Conservation (phyloP, 2,329 filamentous ascomycete genomes). For the Lachnellula arida region DNA sequence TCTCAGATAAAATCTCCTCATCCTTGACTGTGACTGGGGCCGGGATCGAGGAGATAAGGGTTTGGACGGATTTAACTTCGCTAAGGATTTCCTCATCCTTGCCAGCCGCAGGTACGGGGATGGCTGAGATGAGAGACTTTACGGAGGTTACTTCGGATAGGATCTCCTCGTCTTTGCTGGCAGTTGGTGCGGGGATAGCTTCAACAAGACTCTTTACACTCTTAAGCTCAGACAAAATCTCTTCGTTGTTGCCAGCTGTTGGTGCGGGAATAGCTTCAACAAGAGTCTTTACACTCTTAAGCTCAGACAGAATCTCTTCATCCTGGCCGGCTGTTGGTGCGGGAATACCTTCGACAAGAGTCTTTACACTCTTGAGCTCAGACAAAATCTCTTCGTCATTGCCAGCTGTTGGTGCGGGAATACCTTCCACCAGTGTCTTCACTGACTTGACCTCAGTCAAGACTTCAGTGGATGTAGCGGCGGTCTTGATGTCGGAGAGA, state of each 20-base stretch:
- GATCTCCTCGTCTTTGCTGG: slow-evolving; percentile 5
- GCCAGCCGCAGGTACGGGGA: not conserved
- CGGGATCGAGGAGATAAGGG: slow-evolving; percentile 3
- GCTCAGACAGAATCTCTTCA: too few species aligned
- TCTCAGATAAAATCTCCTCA: not conserved
- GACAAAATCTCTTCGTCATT: slow-evolving; percentile 6
- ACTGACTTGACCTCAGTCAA: slow-evolving; percentile 6
- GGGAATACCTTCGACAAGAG: slow-evolving; percentile 1
- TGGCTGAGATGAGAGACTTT: slow-evolving; percentile 1
- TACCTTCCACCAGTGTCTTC: slow-evolving; percentile 1
- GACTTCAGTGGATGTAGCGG: slow-evolving; percentile 8
- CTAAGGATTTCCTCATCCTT: slow-evolving; percentile 2
- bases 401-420: slow-evolving; percentile 2
- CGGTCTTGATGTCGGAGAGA: slow-evolving; percentile 17
- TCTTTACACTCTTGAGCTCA: slow-evolving; percentile 6
- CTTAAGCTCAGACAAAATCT: slow-evolving; percentile 4
- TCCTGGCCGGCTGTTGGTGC: too few species aligned
- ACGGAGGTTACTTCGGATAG: not conserved
- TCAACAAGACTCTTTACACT: slow-evolving; percentile 2
- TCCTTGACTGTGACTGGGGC: slow-evolving; percentile 2
- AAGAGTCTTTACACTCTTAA: too few species aligned
- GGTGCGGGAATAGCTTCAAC: too few species aligned
- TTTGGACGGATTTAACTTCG: not conserved
- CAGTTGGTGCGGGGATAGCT: not conserved
- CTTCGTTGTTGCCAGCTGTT: slow-evolving; percentile 1